These are phyloP conservation scores for Syncephalastrum monosporum DNA, from an alignment of 371 early-diverging fungal species.

Conservation along the genomic window DNA sequence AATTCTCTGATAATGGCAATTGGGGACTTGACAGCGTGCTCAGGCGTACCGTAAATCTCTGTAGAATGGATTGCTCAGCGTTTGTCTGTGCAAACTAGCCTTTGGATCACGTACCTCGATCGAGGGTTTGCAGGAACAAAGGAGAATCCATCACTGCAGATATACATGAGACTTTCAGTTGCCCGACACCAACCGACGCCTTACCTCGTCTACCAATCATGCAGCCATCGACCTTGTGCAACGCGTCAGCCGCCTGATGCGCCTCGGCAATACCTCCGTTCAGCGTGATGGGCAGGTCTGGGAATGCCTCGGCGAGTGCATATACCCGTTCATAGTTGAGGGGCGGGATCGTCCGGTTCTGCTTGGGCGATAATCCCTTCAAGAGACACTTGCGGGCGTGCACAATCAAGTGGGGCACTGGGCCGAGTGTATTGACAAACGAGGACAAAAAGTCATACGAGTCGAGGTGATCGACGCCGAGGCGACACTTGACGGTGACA, in stretches of 20 bases:
- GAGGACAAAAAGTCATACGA: conserved; percentile 58
- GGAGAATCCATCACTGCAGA: conserved; percentile 1
- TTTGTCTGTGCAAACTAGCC: not conserved
- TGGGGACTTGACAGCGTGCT: conserved; percentile 26
- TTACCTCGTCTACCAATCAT: conserved; percentile 78
- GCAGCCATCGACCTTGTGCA: conserved; percentile 62
- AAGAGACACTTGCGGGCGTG: conserved; percentile 90
- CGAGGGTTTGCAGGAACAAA: conserved; percentile 26
- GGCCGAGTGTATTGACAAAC: conserved; percentile 55
- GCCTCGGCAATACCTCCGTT: conserved; percentile 80
- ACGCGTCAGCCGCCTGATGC: conserved; percentile 40
- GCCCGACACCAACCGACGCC: not conserved
- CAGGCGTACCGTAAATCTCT: conserved; percentile 33
- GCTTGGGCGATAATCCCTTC: conserved; percentile 79
- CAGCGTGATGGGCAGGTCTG: conserved; percentile 64
- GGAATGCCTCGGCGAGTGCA: conserved; percentile 62
- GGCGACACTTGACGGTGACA: conserved; percentile 76
- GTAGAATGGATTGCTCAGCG: not conserved
- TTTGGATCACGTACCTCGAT: conserved; percentile 19
- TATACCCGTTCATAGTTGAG: conserved; percentile 78
- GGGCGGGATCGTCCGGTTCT: conserved; percentile 83
- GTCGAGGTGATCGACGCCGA: conserved; percentile 74
- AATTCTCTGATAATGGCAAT: conserved; percentile 42
- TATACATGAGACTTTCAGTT: no score
- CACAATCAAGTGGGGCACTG: conserved; percentile 63